Evolutionary conservation across 2,329 filamentous ascomycete genomes (phyloP), one percentile per base, ranked within the genome.

Genomic region (Stachybotrys chlorohalonatus): DNA sequence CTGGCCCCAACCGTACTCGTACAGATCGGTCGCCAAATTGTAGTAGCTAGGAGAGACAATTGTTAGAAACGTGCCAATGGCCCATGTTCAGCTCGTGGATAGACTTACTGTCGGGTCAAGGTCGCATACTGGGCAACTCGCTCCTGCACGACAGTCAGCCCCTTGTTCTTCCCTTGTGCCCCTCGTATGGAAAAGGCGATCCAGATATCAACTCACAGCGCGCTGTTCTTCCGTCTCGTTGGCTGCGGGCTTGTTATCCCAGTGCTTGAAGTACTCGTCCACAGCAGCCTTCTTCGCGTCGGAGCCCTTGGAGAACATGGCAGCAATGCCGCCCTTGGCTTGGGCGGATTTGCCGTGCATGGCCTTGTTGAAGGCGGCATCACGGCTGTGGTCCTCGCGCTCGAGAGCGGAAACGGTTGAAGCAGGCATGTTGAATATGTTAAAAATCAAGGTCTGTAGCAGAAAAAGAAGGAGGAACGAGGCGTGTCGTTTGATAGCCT

Each of bases 1-100:
- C 66, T 91, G 86, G 58, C 90, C 90, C 92, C 94, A 99, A 65
- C 92, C 94, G 64, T 96, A 94, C 78, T 97, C 94, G 79, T 96
- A 96, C 52, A 96, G 74, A 68, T 96, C 92, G 62, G 92, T 96
- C n/a, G 90, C 91, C 51, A 96, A 83, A 75, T 96, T 95, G 79
- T 96, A 96, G 81, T 96, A 96, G 72, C 87, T 91, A 62, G 13
- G 11, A 51, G 42, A 36, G 24, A 47, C 7, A 17, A 45, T 48
- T 13, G 24, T 16, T 48, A 16, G 47, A 48, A 48, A 8, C 11
- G 11, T 46, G 8, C 15, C 47, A 16, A 6, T 11, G 47, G 9
- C 47, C 47, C 8, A 2, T 42, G 7, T 11, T 7, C 2, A 15
- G 31, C 5, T n/a, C 11, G 36, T 30, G n/a, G 17, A 52, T 51